Percentiles rank a stretch among this genome's conserved stretches.
Evolutionary conservation across 495 filamentous ascomycete species (phyloP).

Genomic region (Penicillium psychrofluorescens): DNA sequence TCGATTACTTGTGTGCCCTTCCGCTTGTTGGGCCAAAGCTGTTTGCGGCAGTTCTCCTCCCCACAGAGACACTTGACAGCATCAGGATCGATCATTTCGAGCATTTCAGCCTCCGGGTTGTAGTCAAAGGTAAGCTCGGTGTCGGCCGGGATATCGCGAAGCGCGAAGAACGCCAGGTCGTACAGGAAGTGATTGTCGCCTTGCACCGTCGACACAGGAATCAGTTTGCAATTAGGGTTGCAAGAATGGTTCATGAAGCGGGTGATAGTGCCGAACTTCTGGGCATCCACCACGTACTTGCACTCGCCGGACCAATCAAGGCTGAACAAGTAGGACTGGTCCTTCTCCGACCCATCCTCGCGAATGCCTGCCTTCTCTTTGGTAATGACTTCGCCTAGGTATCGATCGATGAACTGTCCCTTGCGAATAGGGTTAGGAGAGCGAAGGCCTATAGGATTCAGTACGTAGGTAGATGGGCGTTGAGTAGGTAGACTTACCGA

Average conservation of each 20-base stretch:
- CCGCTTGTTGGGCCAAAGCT: slow-evolving; percentile 50
- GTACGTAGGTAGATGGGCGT: not conserved
- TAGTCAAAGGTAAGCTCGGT: slow-evolving; percentile 90
- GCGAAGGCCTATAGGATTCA: slow-evolving; percentile 48
- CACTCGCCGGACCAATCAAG: slow-evolving; percentile 68
- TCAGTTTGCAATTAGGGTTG: slow-evolving; percentile 70
- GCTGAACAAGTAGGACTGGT: slow-evolving; percentile 66
- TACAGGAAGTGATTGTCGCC: slow-evolving; percentile 70
- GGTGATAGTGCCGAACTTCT: slow-evolving; percentile 47
- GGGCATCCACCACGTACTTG: slow-evolving; percentile 48
- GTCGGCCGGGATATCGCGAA: slow-evolving; percentile 55
- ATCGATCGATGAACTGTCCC: slow-evolving; percentile 84
- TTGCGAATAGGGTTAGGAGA: slow-evolving; percentile 58
- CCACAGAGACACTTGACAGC: slow-evolving; percentile 63
- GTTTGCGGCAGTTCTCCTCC: slow-evolving; percentile 57
- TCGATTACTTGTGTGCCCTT: slow-evolving; percentile 14
- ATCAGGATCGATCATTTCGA: slow-evolving; percentile 42
- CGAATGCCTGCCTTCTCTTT: slow-evolving; percentile 59
- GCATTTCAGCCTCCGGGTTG: slow-evolving; percentile 47
- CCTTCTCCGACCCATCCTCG: slow-evolving; percentile 35
- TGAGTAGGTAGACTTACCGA: slow-evolving; percentile 50
- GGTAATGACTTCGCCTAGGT: slow-evolving; percentile 84
- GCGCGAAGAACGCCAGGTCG: slow-evolving; percentile 81
- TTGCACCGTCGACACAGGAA: slow-evolving; percentile 67
- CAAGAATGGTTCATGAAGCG: slow-evolving; percentile 66